These are phyloP conservation scores for Malassezia yamatoensis DNA, from an alignment of 1,284 basidiomycete genomes.

Conservation along the genomic window DNA sequence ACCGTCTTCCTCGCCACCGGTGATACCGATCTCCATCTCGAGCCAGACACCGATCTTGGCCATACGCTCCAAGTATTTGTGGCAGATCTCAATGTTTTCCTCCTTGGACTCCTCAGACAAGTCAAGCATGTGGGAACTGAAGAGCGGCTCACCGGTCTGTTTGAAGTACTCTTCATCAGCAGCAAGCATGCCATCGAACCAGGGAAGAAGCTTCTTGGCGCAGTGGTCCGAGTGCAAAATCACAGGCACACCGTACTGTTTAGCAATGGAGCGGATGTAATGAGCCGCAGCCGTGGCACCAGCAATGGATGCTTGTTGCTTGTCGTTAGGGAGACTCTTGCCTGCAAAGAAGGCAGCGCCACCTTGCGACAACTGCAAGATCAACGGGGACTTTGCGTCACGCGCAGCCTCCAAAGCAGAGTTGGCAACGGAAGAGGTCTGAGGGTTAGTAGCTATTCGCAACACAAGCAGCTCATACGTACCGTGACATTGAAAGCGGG, in stretches of 20 bases:
- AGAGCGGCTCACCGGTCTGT: conserved; percentile 75
- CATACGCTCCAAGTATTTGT: conserved; percentile 92
- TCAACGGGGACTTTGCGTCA: conserved; percentile 91
- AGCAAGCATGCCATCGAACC: conserved; percentile 99
- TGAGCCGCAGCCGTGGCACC: conserved; percentile 87
- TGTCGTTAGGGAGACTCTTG: conserved; percentile 87
- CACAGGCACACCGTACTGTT: conserved; percentile 60
- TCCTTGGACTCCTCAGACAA: conserved; percentile 96
- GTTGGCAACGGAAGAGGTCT: conserved; percentile 40
- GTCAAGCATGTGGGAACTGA: conserved; percentile 99
- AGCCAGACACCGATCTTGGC: conserved; percentile 77
- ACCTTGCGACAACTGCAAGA: conserved; percentile 94
- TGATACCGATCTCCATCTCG: conserved; percentile 99
- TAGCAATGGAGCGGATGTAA: conserved; percentile 73
- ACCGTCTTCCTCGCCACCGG: conserved; percentile 97
- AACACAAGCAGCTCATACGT: neutral
- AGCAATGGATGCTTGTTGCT: conserved; percentile 88
- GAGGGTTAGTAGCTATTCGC: neutral
- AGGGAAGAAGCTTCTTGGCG: conserved; percentile 92
- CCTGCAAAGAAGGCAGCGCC: conserved; percentile 93
- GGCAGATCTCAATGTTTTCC: conserved; percentile 88
- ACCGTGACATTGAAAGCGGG: conserved; percentile 47
- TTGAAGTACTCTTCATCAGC: conserved; percentile 92
- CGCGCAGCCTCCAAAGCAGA: conserved; percentile 47
- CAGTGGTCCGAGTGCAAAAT: conserved; percentile 99